Percentiles rank a stretch among this genome's conserved stretches.
These are phyloP conservation scores for Cornus suecica DNA, from an alignment of 148 eudicot genomes.

Conservation along the genomic window DNA sequence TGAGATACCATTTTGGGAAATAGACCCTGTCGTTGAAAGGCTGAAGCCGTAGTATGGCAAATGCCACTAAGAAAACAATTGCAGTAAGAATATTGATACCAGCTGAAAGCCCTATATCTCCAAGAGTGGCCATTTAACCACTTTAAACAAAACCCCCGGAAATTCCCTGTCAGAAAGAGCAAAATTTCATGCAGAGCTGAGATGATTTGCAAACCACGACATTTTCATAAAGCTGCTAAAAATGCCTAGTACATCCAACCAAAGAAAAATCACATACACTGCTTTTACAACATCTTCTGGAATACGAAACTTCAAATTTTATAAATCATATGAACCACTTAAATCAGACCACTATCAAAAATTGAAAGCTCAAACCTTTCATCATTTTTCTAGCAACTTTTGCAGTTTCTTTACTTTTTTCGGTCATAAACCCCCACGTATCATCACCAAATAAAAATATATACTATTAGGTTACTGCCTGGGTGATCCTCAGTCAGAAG, in stretches of 20 bases:
- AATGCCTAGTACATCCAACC: background rate
- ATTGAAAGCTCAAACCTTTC: background rate
- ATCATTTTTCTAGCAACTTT: background rate
- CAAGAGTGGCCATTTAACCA: slow-evolving; percentile 64
- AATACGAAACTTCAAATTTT: background rate
- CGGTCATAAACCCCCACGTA: background rate
- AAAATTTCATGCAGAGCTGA: slow-evolving; percentile 6
- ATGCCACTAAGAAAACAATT: slow-evolving; percentile 71
- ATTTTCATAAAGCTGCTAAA: background rate
- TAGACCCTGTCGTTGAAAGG: slow-evolving; percentile 96
- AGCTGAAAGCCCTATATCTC: slow-evolving; percentile 78
- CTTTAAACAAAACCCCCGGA: background rate
- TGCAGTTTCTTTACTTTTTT: background rate
- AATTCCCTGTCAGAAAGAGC: slow-evolving; percentile 15
- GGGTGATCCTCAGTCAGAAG: background rate
- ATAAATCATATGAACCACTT: background rate
- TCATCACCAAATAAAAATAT: slow-evolving; percentile 4
- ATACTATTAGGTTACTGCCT: background rate
- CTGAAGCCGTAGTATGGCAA: slow-evolving; percentile 86
- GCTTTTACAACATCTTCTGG: background rate
- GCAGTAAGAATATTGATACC: slow-evolving; percentile 73
- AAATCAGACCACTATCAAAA: background rate
- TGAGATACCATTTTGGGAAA: slow-evolving; percentile 98
- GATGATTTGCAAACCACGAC: background rate
- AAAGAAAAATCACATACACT: background rate